phyloP scores from a whole-genome alignment of 352 stramenopile species.

The Pythium dissotocum region DNA sequence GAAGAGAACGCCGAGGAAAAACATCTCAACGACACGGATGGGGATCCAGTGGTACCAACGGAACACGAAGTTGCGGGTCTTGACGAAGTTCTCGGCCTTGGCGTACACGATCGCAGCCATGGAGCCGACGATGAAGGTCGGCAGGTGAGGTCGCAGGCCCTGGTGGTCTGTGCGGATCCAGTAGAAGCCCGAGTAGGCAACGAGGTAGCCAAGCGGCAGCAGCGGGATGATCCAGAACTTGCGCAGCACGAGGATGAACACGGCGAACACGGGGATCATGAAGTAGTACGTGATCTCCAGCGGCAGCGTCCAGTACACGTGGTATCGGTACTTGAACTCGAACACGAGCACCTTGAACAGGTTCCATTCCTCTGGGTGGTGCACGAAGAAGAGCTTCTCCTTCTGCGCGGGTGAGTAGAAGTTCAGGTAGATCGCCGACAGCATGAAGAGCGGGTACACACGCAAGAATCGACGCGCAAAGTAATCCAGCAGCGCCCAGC shows the following conservation, averaged over 20 bases:
- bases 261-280: constrained; percentile 35
- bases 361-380: neutral
- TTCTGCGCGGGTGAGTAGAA: neutral
- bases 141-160: constrained; percentile 28
- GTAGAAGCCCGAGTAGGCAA: constrained; percentile 28
- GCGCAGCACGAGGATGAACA: constrained; percentile 11
- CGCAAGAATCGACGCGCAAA: constrained; percentile 46
- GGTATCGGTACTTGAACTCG: constrained; percentile 26
- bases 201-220: constrained; percentile 17
- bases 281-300: constrained; percentile 51
- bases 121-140: constrained; percentile 40
- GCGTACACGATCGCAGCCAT: constrained; percentile 35
- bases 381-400: constrained; percentile 23
- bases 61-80: constrained; percentile 33
- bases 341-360: constrained; percentile 36
- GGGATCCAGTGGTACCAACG: constrained; percentile 34
- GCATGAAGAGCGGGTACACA: constrained; percentile 54
- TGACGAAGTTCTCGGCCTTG: constrained; percentile 34
- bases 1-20: constrained; percentile 24
- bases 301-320: constrained; percentile 27
- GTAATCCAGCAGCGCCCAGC: constrained; percentile 40
- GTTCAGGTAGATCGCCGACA: constrained; percentile 22
- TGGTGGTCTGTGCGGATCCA: constrained; percentile 26
- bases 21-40: constrained; percentile 26
- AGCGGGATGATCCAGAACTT: constrained; percentile 25